Evolutionary conservation across 345 rosid genomes (phyloP), one percentile per base, ranked within the genome.

Genomic region (Conringia planisiliqua): DNA sequence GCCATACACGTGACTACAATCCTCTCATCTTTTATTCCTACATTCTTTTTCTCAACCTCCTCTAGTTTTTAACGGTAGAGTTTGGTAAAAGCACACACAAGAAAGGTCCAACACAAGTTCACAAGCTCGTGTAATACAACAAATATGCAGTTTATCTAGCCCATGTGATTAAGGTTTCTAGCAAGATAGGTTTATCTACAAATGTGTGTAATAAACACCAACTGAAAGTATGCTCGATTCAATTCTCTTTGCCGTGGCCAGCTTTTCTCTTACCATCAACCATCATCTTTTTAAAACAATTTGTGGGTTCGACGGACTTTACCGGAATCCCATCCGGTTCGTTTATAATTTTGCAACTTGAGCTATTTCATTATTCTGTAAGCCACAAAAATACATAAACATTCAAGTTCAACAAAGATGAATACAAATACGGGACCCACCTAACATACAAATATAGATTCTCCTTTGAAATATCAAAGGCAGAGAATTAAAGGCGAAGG

Each of bases 371-470:
- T 0, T 18, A 20, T 48, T 18, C 14, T 36, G 42, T 36, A 22
- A 38, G 47, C 65, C 65, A 38, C 65, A 38, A 67, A 67, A 52
- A 30, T 36, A 36, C 40, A 51, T 10, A 17, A 0, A 33, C 43
- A 33, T 13, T 42, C 44, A 40, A 36, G 4, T 12, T n/a, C 24
- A 32, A 35, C 9, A 59, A 66, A 50, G 9, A 66, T 67, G 62
- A n/a, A 10, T 46, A 16, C 22, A 50, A 52, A 17, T 7, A 36
- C 10, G 59, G 68, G 75, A 48, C 75, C 68, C 35, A 71, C 68
- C 20, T 7, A 10, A 33, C 62, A 62, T 38, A 29, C 1, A 50
- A 46, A 64, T 42, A 54, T 46, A 73, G 70, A 73, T 65, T 73
- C 78, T 65, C 30, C 14, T 8, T 3, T 4, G 14, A 40, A 38